These are phyloP conservation scores for Niebla homalea DNA, from an alignment of 495 filamentous ascomycete genomes.

Conservation along the genomic window DNA sequence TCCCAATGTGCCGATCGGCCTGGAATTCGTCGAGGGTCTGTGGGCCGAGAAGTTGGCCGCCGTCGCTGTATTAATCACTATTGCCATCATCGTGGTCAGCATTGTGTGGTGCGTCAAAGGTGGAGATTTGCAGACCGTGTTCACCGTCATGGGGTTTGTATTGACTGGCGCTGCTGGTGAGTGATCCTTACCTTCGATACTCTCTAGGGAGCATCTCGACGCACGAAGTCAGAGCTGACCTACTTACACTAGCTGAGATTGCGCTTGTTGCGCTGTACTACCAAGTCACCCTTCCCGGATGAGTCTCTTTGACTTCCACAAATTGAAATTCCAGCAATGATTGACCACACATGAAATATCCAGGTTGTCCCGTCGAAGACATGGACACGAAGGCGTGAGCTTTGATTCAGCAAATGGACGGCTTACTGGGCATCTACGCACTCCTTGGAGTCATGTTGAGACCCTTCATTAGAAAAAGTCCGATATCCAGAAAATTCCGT, in stretches of 20 bases:
- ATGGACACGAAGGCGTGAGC: too few relatives aligned
- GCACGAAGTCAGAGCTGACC: background rate
- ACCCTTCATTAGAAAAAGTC: too few relatives aligned
- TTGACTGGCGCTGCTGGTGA: slow-evolving; percentile 13
- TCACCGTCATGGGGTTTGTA: slow-evolving; percentile 19
- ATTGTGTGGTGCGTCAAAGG: slow-evolving; percentile 16
- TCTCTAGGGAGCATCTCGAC: background rate
- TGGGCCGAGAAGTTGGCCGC: slow-evolving; percentile 17
- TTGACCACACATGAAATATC: too few relatives aligned
- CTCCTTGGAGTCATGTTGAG: too few relatives aligned
- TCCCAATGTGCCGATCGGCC: slow-evolving; percentile 4
- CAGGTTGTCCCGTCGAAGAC: too few relatives aligned
- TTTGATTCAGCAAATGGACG: too few relatives aligned
- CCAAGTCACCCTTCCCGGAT: slow-evolving; percentile 8
- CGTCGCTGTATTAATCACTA: slow-evolving; percentile 11
- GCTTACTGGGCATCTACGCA: too few relatives aligned
- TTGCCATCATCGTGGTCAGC: slow-evolving; percentile 16
- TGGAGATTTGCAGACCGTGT: slow-evolving; percentile 17
- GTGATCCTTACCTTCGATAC: background rate
- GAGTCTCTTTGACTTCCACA: too few relatives aligned
- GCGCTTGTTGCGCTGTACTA: slow-evolving; percentile 15
- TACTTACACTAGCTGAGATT: slow-evolving; percentile 9
- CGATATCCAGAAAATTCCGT: too few relatives aligned
- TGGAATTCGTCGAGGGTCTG: slow-evolving; percentile 16
- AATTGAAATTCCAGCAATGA: too few relatives aligned